Base-by-base conservation (phyloP, 2,329 filamentous ascomycete genomes). In the Colletotrichum echinochloae region DNA sequence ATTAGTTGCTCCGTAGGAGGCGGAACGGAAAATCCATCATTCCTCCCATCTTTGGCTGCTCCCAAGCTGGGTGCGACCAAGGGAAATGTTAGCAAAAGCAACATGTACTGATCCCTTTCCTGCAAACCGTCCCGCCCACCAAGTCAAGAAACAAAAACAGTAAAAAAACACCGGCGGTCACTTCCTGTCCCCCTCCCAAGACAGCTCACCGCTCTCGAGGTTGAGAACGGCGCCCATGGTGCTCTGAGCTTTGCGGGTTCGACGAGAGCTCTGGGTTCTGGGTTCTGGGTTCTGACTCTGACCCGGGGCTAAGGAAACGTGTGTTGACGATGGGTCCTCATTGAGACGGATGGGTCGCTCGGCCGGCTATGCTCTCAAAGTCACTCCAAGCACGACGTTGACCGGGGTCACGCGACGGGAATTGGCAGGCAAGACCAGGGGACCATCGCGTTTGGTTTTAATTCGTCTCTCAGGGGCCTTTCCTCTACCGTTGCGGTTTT, bases 171-270 rank as follows among this genome's bases (percentile, higher is more conserved):
- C 26, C 26, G 26, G 54, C 54, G 54, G 28, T 20, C 18, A 26
- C 20, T n/a, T 44, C 52, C 64, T 39, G 44, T n/a, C 65, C 39
- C 61, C 61, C n/a, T n/a, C n/a, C n/a, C n/a, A n/a, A 30, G 55
- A 30, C 16, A 20, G 18, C 39, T 41, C 18, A 18, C 23, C 35
- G 18, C 11, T 18, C 37, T 30, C 23, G 37, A 41, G 55, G 33
- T 39, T 48, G 62, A 49, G 66, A 44, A 69, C 66, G 55, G 66
- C 41, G 52, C 55, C 48, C 37, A 23, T 35, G 49, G 55, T 66
- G 66, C 56, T 61, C 66, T 49, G 56, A 70, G 66, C 66, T 70
- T 52, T 66, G 41, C 66, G 56, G 56, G 66, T 70, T 60, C 62
- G 64, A 70, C 67, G 30, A 67, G 61, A 70, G 23, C 26, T 20